Evolutionary conservation across 148 eudicot genomes (phyloP).

Genomic region (Silene conica): DNA sequence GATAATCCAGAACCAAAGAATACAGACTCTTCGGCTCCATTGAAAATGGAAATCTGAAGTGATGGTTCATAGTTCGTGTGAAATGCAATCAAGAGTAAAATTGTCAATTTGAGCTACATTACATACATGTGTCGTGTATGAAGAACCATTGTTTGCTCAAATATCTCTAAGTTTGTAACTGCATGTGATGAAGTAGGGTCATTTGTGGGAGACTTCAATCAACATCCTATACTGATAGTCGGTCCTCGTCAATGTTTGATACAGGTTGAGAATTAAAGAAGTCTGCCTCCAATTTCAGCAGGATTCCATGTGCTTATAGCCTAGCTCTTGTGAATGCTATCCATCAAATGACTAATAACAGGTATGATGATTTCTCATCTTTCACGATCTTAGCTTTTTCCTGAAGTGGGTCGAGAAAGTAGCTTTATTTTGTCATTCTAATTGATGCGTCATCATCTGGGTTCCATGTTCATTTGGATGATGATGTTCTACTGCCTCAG

Average conservation of each 20-base stretch:
- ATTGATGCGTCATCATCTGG: conserved; percentile 20
- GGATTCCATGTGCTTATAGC: conserved; percentile 28
- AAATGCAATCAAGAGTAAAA: not conserved
- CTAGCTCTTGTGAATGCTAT: conserved; percentile 19
- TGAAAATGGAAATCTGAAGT: not conserved
- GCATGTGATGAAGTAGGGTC: conserved; percentile 22
- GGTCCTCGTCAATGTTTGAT: conserved; percentile 18
- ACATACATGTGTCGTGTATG: not conserved
- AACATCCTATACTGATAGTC: conserved; percentile 17
- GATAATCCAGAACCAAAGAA: too few relatives aligned
- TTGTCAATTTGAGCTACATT: conserved; percentile 20
- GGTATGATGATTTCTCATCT: conserved; percentile 22
- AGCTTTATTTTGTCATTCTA: conserved; percentile 17
- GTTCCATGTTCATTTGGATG: conserved; percentile 7
- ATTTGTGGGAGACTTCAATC: conserved; percentile 8
- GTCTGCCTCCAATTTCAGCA: conserved; percentile 17
- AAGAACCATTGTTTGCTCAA: conserved; percentile 6
- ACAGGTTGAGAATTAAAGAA: conserved; percentile 19
- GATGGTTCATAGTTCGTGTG: conserved; percentile 11
- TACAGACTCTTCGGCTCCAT: too few relatives aligned
- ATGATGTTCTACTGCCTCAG: conserved; percentile 5
- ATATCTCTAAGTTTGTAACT: conserved; percentile 6
- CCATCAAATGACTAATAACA: conserved; percentile 23
- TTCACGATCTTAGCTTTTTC: conserved; percentile 16
- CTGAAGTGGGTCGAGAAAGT: conserved; percentile 7